Percentiles rank a stretch among this genome's conserved stretches.
Evolutionary conservation across 139 green algal species (phyloP).

Genomic region (Haematococcus lacustris): DNA sequence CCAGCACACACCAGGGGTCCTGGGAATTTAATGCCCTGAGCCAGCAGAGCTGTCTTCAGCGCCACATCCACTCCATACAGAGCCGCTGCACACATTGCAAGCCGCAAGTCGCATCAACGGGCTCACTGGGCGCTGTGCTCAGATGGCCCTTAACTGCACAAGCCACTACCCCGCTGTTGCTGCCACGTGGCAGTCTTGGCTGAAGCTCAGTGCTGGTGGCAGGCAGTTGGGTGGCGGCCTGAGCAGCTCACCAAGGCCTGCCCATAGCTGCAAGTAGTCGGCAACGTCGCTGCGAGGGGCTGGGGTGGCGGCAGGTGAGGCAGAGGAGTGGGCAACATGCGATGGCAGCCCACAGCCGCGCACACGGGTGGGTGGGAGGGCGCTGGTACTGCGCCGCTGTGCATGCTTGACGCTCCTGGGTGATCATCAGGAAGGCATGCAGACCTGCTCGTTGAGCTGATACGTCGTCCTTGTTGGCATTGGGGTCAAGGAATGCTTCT

Average conservation of each 20-base stretch:
- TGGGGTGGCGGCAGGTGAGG: not conserved
- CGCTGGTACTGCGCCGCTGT: not conserved
- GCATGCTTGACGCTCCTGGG: not conserved
- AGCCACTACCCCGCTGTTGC: not conserved
- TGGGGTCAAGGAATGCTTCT: too few relatives aligned
- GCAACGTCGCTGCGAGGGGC: not conserved
- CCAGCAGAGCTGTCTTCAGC: slow-evolving; percentile 35
- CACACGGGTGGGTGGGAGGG: not conserved
- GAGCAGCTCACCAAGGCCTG: slow-evolving; percentile 22
- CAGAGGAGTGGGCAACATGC: not conserved
- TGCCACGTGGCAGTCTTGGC: not conserved
- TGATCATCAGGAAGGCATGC: too few relatives aligned
- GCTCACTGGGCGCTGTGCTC: not conserved
- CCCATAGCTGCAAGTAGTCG: slow-evolving; percentile 36
- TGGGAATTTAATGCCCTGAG: slow-evolving; percentile 28
- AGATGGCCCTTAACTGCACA: not conserved
- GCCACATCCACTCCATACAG: slow-evolving; percentile 39
- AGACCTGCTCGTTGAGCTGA: too few relatives aligned
- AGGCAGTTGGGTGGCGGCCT: not conserved
- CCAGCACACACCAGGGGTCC: slow-evolving; percentile 10
- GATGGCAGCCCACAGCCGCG: not conserved
- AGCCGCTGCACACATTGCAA: slow-evolving; percentile 13
- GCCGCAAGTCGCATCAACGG: not conserved
- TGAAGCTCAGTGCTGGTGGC: not conserved
- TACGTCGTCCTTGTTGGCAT: too few relatives aligned